Base-by-base conservation (phyloP, 2,329 filamentous ascomycete genomes). In the Scedosporium minutisporum region DNA sequence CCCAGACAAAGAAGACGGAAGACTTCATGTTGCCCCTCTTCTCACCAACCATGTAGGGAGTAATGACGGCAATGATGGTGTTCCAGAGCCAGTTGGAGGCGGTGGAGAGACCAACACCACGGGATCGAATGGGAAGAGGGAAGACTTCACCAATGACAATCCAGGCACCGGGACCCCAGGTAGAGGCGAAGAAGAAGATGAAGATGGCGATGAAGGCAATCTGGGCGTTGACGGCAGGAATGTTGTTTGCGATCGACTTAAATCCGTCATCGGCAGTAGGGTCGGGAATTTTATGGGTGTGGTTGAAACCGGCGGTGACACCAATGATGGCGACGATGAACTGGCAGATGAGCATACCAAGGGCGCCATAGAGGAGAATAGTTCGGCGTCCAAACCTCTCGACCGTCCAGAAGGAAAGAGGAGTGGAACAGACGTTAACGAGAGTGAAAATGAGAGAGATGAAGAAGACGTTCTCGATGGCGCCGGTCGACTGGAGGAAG, bases 21-120 rank as follows among this genome's bases (percentile, higher is more conserved):
- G 87, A 81, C 69, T 81, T 82, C 63, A 92, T 78, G 75, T 91
- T 86, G 66, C 85, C 87, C 65, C 82, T 75, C 65, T 66, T 63
- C 14, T 72, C 69, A 41, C 83, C 84, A 41, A 89, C 82, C 75
- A 90, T 87, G 79, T 88, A 90, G 16, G 88, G 88, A 6, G 85
- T 89, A 75, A 91, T 89, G 73, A 91, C 82, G 64, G 85, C 74
- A 61, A 83, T 83, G 70, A 83, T 82, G 74, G 87, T 91, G 79
- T 92, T 95, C 90, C 90, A 95, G 66, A 95, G 83, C 91, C 91
- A 96, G 84, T 96, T 96, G 72, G 87, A 91, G 65, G 91, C 89
- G 7, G 92, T 96, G 48, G 91, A 93, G 55, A 96, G 82, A 69
- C 84, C 91, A 64, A 96, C 91, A 78, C 92, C 92, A 68, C 90